Evolutionary conservation across 2,329 filamentous ascomycete species (phyloP).

Genomic region (Colletotrichum sp.): DNA sequence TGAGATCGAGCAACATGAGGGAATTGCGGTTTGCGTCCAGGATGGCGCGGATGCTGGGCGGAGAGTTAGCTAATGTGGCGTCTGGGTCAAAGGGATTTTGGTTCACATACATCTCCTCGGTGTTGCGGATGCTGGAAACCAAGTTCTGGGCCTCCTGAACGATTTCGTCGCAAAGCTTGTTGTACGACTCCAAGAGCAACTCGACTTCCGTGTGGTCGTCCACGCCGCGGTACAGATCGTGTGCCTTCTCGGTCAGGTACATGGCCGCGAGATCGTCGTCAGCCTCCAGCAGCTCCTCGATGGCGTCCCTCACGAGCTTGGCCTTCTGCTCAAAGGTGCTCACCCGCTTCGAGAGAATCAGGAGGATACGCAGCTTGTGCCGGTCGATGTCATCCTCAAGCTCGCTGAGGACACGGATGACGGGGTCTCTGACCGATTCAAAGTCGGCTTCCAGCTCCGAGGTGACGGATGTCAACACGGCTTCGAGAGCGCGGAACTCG

Average conservation of each 20-base stretch:
- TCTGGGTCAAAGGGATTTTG: background rate
- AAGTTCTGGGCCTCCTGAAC: slow-evolving; percentile 93
- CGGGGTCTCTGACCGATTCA: slow-evolving; percentile 89
- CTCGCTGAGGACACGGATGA: slow-evolving; percentile 85
- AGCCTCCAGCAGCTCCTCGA: slow-evolving; percentile 93
- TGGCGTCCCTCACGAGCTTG: slow-evolving; percentile 89
- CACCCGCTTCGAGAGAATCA: slow-evolving; percentile 94
- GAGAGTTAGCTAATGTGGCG: slow-evolving; percentile 26
- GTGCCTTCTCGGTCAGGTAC: slow-evolving; percentile 91
- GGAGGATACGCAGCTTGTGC: slow-evolving; percentile 86
- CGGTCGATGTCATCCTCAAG: slow-evolving; percentile 96
- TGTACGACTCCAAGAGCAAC: slow-evolving; percentile 95
- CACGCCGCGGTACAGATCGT: slow-evolving; percentile 73
- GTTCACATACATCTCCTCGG: slow-evolving; percentile 86
- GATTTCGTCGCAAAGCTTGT: slow-evolving; percentile 97
- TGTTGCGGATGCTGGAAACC: slow-evolving; percentile 94
- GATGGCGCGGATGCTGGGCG: slow-evolving; percentile 84
- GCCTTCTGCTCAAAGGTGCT: slow-evolving; percentile 98
- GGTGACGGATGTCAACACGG: slow-evolving; percentile 92
- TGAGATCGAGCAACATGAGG: slow-evolving; percentile 95
- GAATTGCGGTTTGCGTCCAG: slow-evolving; percentile 97
- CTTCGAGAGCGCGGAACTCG: slow-evolving; percentile 94
- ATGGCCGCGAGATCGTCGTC: slow-evolving; percentile 94
- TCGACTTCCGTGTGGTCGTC: slow-evolving; percentile 96
- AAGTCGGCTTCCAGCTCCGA: slow-evolving; percentile 93